Base-by-base conservation (phyloP, 2,329 filamentous ascomycete species). In the Ceratocystis variospora region DNA sequence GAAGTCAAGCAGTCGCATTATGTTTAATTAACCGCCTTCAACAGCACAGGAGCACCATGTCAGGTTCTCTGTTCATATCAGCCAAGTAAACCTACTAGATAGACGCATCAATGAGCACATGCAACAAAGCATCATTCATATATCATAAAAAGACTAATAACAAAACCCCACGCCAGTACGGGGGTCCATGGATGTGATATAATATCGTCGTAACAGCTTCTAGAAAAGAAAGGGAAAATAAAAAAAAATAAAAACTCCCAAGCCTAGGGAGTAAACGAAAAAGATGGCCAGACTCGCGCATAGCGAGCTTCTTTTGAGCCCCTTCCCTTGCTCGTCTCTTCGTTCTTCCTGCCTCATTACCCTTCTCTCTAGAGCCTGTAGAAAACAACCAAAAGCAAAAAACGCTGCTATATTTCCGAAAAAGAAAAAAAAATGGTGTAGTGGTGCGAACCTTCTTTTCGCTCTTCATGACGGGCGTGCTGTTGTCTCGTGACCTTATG, bases 161-260 rank as follows among this genome's bases (percentile, higher is more conserved):
- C 50, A 57, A 57, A 57, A 33, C 25, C 53, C 53, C 53, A 10
- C 5, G 46, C 46, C 15, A 50, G 12, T 28, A 17, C 25, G 17
- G 17, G 28, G 53, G 53, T 59, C 53, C 53, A 25, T 59, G 28
- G 7, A n/a, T 33, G 53, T 59, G 53, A 59, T 59, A 59, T 50
- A 63, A 33, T 12, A 41, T 41, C 37, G 22, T 46, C 22, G 10
- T 46, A 22, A 31, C 44, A 22, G 33, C 7, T 25, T 31, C 53
- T 7, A 61, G 28, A 46, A 15, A 48, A 22, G 5, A 8, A 61
- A 8, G 33, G 33, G 22, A n/a, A 63, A 53, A 63, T 10, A 57
- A 22, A 6, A 33, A 57, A 17, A 63, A 53, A 63, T 10, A 57
- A 22, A 6, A 33, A 57, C 10, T 41, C 7, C n/a, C 7, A 61